Evolutionary conservation across 2,329 filamentous ascomycete species (phyloP), one percentile per base, ranked within the genome.

Genomic region (Fusarium poae): DNA sequence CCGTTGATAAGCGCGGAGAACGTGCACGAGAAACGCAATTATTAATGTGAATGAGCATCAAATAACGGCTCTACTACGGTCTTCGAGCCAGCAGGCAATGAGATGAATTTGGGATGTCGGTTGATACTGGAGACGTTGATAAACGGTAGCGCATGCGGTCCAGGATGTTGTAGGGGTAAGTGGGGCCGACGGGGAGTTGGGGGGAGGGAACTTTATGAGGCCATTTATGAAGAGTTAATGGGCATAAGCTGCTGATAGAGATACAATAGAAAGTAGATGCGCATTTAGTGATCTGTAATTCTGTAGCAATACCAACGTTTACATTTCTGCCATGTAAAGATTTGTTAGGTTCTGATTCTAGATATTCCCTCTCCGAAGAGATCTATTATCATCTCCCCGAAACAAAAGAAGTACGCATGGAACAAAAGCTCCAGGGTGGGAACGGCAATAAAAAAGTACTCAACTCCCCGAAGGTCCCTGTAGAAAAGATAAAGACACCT

Each of bases 101-200:
- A 12, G 21, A 13, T 48, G 45, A 21, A 25, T 57, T 39, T 9
- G 5, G n/a, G 27, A 25, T 30, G 55, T 57, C 27, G 43, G 25
- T 32, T 21, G 23, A 15, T 32, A 32, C 20, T 55, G 35, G 53
- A 48, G 34, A 59, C 52, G 23, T 65, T 64, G 23, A 64, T 20
- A 23, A 58, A 32, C 45, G 42, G 48, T 57, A 65, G 51, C 45
- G 52, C 27, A 25, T 39, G 23, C 20, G 34, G 23, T 51, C 43
- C 25, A 37, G 52, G 32, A 48, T 49, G 21, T 23, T 23, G 13
- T 27, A 20, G 27, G 42, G 67, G 53, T 43, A 57, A 57, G 67
- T 68, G 67, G 63, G 67, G 55, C 67, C 42, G 45, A 57, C 66
- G 62, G 67, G 67, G 67, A 70, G 67, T 70, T 70, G 46, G 6